Conservation (phyloP, 2,329 filamentous ascomycete species). For the Fusarium albidum region DNA sequence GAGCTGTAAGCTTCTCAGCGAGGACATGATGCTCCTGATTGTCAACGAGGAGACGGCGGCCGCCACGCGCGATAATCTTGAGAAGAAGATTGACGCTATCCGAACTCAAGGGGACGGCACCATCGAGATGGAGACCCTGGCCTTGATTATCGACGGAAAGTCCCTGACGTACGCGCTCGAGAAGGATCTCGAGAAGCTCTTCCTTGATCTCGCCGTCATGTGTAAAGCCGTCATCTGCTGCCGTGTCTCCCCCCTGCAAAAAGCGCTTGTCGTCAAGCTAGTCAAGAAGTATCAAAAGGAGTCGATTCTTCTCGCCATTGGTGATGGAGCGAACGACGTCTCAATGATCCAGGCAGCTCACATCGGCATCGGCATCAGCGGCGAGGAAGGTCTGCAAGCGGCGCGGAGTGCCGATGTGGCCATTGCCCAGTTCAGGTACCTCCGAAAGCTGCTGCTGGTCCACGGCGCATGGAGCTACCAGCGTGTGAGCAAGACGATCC, state of each 20-base stretch:
- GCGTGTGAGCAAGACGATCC: conserved; percentile 92
- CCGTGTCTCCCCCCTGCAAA: conserved; percentile 95
- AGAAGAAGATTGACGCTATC: conserved; percentile 94
- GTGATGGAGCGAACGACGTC: conserved; percentile 98
- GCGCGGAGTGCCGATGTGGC: conserved; percentile 95
- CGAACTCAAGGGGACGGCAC: conserved; percentile 79
- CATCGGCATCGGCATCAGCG: conserved; percentile 96
- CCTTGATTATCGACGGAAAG: conserved; percentile 94
- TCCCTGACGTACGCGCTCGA: conserved; percentile 93
- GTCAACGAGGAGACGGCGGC: conserved; percentile 87
- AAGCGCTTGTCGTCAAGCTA: conserved; percentile 96
- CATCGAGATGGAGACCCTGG: conserved; percentile 84
- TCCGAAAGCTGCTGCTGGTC: conserved; percentile 92
- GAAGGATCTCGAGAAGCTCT: conserved; percentile 90
- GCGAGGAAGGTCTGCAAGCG: conserved; percentile 95
- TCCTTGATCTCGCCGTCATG: conserved; percentile 90
- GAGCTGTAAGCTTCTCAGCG: conserved; percentile 98
- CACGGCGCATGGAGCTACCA: conserved; percentile 99
- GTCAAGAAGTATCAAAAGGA: conserved; percentile 93
- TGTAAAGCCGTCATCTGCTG: conserved; percentile 99
- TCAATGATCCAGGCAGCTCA: conserved; percentile 99
- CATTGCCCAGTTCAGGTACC: conserved; percentile 94
- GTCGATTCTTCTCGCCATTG: conserved; percentile 91
- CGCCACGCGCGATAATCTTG: conserved; percentile 85
- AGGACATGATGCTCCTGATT: conserved; percentile 98